Conservation (phyloP, 2,329 filamentous ascomycete species). For the Zarea fungicola region DNA sequence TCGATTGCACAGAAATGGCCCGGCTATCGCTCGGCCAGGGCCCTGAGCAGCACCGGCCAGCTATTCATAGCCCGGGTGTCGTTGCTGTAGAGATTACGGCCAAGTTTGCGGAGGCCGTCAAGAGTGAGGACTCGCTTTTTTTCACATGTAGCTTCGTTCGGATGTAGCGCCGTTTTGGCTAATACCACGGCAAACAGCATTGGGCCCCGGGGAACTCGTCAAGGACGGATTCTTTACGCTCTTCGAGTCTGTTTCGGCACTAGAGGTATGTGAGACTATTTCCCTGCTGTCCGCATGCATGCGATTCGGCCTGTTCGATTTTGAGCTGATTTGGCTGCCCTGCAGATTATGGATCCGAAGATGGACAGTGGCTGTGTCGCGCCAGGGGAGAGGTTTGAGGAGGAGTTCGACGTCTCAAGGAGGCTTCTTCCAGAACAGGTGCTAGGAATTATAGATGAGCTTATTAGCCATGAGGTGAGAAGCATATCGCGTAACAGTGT, state of each 20-base stretch:
- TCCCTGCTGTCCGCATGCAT: no score
- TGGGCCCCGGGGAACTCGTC: constrained; percentile 75
- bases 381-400: constrained; percentile 74
- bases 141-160: no score
- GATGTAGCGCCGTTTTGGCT: no score
- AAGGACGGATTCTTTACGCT: constrained; percentile 94
- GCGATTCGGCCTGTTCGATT: no score
- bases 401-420: constrained; percentile 69
- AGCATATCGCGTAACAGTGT: neutral
- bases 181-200: constrained; percentile 46
- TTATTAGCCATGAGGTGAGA: constrained; percentile 81
- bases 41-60: constrained; percentile 31
- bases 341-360: constrained; percentile 95
- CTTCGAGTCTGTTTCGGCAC: constrained; percentile 85
- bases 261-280: constrained; percentile 52
- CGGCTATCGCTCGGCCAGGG: constrained; percentile 35
- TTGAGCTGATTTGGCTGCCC: no score
- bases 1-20: constrained; percentile 34
- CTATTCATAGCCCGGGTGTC: constrained; percentile 43
- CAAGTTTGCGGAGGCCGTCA: constrained; percentile 48
- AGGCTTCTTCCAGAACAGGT: constrained; percentile 71
- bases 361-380: constrained; percentile 92
- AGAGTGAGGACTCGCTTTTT: no score
- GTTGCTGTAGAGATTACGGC: constrained; percentile 54
- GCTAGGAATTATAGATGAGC: constrained; percentile 88